Evolutionary conservation across 768 basidiomycete genomes (phyloP), one percentile per base, ranked within the genome.

Genomic region (Rhizopogon vesiculosus): DNA sequence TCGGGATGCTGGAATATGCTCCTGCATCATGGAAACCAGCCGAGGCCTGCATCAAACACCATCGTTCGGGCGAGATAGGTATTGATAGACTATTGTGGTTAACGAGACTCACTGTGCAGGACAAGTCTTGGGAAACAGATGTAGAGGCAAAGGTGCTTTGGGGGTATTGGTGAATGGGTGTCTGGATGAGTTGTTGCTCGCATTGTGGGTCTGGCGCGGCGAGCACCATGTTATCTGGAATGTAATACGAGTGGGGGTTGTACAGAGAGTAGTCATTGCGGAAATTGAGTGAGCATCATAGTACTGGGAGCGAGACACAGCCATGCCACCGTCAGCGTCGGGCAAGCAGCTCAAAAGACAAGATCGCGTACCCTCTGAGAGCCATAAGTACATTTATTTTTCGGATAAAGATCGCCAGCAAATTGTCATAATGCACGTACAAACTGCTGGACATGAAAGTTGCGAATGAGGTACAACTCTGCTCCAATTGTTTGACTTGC

Each of bases 191-290:
- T 54, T 22, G 46, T 44, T 42, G 66, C 42, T 35, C 19, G 59
- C 56, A 65, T 61, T 70, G 48, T 56, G 61, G 56, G 70, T 70
- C 50, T 25, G 48, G 55, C 51, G 51, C 67, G 63, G 41, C 64
- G 61, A 42, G n/a, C n/a, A n/a, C 64, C 67, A 48, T 69, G 67
- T 67, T 71, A 61, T 61, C 67, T 18, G 67, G 59, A 0, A 66
- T 56, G 42, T 67, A 61, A 58, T 69, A 65, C 7, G 64, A 49
- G 22, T 31, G 31, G 49, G 54, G 56, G 13, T 19, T 56, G 54
- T 51, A 62, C 29, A 33, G 5, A 58, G 16, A 45, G 66, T 60
- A 44, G 39, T 45, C 56, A 31, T n/a, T 1, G 33, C 38, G 35
- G 48, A 16, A 38, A 38, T 49, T 5, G 66, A 15, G 1, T 60